Base-by-base conservation (phyloP, 345 rosid species). In the Sonneratia caseolaris region DNA sequence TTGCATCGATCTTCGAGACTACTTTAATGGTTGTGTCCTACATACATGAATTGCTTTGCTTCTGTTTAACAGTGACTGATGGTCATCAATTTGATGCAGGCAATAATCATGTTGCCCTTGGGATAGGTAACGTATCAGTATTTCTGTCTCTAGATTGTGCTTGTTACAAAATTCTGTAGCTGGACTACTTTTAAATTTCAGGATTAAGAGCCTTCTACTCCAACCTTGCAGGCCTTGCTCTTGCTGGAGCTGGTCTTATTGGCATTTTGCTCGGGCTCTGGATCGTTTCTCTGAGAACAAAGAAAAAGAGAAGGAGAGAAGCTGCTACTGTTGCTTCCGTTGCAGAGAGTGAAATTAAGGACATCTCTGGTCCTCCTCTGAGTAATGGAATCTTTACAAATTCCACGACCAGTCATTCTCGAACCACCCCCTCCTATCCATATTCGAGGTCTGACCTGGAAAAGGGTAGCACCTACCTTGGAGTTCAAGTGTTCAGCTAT, bases 401-500 rank as follows among this genome's bases (percentile, higher is more conserved):
- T 57, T 74, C 91, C 71, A 70, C 88, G 6, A 71, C 78, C 59
- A 81, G 70, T 73, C 68, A 79, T 27, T 87, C 87, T 27, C 86
- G 70, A 14, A 81, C 79, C 74, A 88, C 68, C 62, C 81, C 89
- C 40, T 82, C 91, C 18, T 78, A 75, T 72, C 77, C 76, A 57
- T 78, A 77, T 42, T 74, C 88, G 18, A 80, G 77, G 18, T 76
- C 88, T 7, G 85, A 79, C 65, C 22, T 82, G 11, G 85, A 73
- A 68, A 85, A 71, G 69, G 85, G 86, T n/a, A 87, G 89, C 77
- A 62, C 70, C 70, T 93, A 89, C 71, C 85, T 82, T 9, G 98
- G 98, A 53, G 89, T 81, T 71, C 86, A 85, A 76, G 83, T 91
- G 66, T 94, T 89, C 77, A 88, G 73, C 79, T 87, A 82, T 13